Percentiles rank a stretch among this genome's conserved stretches.
Conservation (phyloP, 257 asterid species). For the Plantago elongata region DNA sequence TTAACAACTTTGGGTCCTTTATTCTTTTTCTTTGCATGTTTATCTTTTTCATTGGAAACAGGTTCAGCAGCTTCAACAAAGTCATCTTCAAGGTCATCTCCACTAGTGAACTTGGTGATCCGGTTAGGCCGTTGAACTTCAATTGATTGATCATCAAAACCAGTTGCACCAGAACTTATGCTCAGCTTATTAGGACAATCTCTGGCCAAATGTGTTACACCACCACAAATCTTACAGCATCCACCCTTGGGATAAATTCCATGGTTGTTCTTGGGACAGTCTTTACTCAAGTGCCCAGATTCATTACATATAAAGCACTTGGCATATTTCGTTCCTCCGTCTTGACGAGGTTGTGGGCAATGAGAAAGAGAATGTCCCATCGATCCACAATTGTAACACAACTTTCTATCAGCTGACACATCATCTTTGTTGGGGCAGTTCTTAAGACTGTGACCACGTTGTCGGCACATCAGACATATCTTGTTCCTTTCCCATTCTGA, state of each 20-base stretch:
- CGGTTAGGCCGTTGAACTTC: constrained; percentile 37
- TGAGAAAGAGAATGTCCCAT: constrained; percentile 68
- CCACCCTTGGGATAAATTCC: constrained; percentile 99
- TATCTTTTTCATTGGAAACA: constrained; percentile 23
- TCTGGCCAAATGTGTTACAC: constrained; percentile 81
- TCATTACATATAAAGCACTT: constrained; percentile 88
- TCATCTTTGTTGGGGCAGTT: constrained; percentile 65
- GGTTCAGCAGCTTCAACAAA: constrained; percentile 24
- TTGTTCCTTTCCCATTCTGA: constrained; percentile 89
- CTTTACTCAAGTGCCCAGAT: constrained; percentile 89
- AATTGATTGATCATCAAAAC: constrained; percentile 37
- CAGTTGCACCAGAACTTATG: constrained; percentile 24
- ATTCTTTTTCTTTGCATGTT: constrained; percentile 34
- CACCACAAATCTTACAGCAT: constrained; percentile 84
- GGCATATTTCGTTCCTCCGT: constrained; percentile 91
- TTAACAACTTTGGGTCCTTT: constrained; percentile 62
- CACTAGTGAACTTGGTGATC: constrained; percentile 57
- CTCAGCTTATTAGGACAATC: constrained; percentile 75
- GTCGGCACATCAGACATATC: constrained; percentile 80
- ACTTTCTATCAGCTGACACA: constrained; percentile 40
- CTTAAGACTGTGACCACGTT: constrained; percentile 83
- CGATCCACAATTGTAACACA: constrained; percentile 90
- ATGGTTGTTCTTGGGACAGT: constrained; percentile 74
- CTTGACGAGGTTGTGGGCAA: constrained; percentile 76
- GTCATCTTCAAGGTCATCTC: constrained; percentile 97